These are phyloP conservation scores for Crithidia fasciculata DNA, from an alignment of 208 protist species.

Conservation along the genomic window DNA sequence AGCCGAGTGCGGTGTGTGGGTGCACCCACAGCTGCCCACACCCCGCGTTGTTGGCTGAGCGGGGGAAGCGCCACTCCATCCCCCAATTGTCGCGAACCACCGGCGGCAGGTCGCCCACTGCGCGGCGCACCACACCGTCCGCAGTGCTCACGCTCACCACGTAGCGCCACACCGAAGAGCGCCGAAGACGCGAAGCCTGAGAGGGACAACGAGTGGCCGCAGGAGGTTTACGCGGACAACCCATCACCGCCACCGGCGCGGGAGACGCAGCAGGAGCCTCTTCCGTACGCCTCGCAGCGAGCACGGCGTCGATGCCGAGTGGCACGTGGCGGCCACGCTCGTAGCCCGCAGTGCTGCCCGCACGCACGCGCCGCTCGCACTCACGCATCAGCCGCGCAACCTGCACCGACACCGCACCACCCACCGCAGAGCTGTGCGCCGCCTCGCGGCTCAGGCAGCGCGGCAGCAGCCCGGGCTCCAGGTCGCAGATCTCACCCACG, in stretches of 20 bases:
- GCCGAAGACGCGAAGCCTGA: not conserved
- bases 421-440: constrained; percentile 6
- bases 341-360: constrained; percentile 3
- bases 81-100: constrained; percentile 11
- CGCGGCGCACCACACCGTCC: constrained; percentile 1
- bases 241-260: not conserved
- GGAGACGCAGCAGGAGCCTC: not conserved
- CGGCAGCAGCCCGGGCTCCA: constrained; percentile 28
- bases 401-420: constrained; percentile 23
- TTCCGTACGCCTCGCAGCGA: not conserved
- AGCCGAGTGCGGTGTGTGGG: constrained; percentile 5
- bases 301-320: constrained; percentile 21
- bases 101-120: not conserved
- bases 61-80: constrained; percentile 4
- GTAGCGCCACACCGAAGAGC: constrained; percentile 1
- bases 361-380: constrained; percentile 20
- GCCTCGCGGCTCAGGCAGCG: constrained; percentile 23
- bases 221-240: not conserved
- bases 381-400: constrained; percentile 27
- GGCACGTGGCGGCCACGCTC: not conserved
- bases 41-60: not conserved
- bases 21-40: not conserved
- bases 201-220: too few relatives aligned
- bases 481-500: constrained; percentile 28
- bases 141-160: constrained; percentile 11